Evolutionary conservation across 331 rosid species (phyloP).

Genomic region (Malus hybrid): DNA sequence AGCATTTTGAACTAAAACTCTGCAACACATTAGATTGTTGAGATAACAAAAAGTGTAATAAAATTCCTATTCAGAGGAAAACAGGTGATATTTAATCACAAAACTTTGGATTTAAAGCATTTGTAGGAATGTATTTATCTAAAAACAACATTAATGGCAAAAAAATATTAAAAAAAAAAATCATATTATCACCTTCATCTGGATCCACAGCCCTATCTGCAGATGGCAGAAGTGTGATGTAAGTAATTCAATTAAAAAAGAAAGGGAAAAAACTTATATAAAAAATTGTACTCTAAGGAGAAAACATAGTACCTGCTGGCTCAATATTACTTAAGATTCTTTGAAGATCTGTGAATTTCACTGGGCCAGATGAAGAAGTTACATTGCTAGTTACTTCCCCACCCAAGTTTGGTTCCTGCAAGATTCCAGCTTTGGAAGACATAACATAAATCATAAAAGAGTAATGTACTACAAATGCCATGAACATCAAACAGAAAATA

Average conservation of each 20-base stretch:
- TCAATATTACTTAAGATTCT: slow-evolving; percentile 76
- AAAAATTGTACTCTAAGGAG: background rate
- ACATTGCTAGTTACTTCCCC: slow-evolving; percentile 49
- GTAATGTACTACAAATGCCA: background rate
- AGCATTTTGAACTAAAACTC: background rate
- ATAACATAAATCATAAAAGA: slow-evolving; percentile 4
- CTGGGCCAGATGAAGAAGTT: slow-evolving; percentile 65
- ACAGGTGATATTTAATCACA: background rate
- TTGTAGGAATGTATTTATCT: background rate
- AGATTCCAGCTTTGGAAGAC: slow-evolving; percentile 47
- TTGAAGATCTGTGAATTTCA: slow-evolving; percentile 81
- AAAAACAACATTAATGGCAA: background rate
- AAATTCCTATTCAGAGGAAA: background rate
- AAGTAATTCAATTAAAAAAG: slow-evolving; percentile 1
- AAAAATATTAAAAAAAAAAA: background rate
- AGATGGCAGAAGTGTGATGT: slow-evolving; percentile 27
- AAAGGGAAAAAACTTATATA: background rate
- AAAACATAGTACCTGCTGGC: slow-evolving; percentile 49
- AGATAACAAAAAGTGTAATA: background rate
- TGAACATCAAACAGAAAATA: background rate
- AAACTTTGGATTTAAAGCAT: background rate
- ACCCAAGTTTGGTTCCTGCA: slow-evolving; percentile 49
- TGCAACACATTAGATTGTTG: background rate
- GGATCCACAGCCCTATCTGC: slow-evolving; percentile 62
- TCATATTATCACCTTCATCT: slow-evolving; percentile 64